Percentiles rank a stretch among this genome's conserved stretches.
These are phyloP conservation scores for Phyllosticta paracitricarpa DNA, from an alignment of 2,329 filamentous ascomycete genomes.

Conservation along the genomic window DNA sequence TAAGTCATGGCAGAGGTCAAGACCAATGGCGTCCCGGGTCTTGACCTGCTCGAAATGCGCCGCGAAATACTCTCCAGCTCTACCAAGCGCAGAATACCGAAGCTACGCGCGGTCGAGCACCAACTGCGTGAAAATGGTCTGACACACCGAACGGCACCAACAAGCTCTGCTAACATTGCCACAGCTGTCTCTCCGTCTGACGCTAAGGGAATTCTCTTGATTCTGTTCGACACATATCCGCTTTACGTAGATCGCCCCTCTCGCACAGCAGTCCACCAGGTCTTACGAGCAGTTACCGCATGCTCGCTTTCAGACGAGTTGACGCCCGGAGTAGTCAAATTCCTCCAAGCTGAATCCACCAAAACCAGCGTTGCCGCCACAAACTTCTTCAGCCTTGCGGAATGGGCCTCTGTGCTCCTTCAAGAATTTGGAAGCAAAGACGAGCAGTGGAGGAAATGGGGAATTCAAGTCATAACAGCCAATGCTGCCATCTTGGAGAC, in stretches of 20 bases:
- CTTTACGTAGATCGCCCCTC: slow-evolving; percentile 81
- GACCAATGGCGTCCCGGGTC: slow-evolving; percentile 22
- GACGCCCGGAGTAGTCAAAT: slow-evolving; percentile 55
- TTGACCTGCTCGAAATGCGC: slow-evolving; percentile 27
- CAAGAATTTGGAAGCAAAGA: slow-evolving; percentile 55
- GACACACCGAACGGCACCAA: slow-evolving; percentile 32
- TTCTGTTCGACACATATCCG: slow-evolving; percentile 80
- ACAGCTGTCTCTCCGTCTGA: slow-evolving; percentile 32
- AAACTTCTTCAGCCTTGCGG: slow-evolving; percentile 78
- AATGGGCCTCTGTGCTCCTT: slow-evolving; percentile 79
- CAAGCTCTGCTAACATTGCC: not conserved
- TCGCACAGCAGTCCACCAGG: slow-evolving; percentile 71
- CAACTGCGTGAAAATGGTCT: slow-evolving; percentile 34
- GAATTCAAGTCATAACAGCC: slow-evolving; percentile 55
- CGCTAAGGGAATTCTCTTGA: slow-evolving; percentile 49
- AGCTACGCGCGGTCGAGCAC: slow-evolving; percentile 36
- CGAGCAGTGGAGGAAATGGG: slow-evolving; percentile 53
- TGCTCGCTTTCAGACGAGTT: slow-evolving; percentile 46
- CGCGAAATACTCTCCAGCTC: slow-evolving; percentile 37
- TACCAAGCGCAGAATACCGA: slow-evolving; percentile 36
- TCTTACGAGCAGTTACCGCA: slow-evolving; percentile 59
- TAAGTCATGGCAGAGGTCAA: slow-evolving; percentile 26
- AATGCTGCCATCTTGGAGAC: slow-evolving; percentile 68
- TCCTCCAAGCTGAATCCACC: slow-evolving; percentile 60
- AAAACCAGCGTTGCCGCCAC: slow-evolving; percentile 68